phyloP scores from a whole-genome alignment of 495 filamentous ascomycete species.

The Aspergillus indologenus region DNA sequence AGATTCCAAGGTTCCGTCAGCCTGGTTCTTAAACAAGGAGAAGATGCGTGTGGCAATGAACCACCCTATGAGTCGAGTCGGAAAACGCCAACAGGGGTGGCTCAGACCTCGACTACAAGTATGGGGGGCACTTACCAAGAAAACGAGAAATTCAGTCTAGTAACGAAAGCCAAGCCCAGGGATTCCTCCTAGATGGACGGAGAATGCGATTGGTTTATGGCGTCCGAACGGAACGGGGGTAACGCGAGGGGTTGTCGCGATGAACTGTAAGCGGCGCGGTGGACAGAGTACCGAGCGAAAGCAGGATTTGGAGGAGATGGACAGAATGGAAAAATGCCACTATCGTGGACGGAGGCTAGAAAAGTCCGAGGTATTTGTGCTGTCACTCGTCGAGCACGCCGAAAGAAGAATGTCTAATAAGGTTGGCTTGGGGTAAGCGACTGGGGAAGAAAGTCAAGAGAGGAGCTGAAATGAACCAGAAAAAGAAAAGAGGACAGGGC shows the following conservation, averaged over 20 bases:
- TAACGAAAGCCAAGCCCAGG: not conserved
- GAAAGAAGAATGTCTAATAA: slow-evolving; percentile 17
- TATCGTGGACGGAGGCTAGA: slow-evolving; percentile 21
- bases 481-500: slow-evolving; percentile 13
- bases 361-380: slow-evolving; percentile 16
- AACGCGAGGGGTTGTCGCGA: slow-evolving; percentile 7
- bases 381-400: slow-evolving; percentile 18
- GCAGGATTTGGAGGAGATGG: slow-evolving; percentile 19
- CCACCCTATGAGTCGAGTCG: not conserved
- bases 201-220: slow-evolving; percentile 5
- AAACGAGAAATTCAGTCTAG: slow-evolving; percentile 2
- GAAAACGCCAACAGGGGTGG: not conserved
- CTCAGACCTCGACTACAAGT: slow-evolving; percentile 4
- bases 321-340: slow-evolving; percentile 15
- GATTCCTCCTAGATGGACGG: slow-evolving; percentile 2
- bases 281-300: slow-evolving; percentile 9
- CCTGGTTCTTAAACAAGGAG: not conserved
- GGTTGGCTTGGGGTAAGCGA: slow-evolving; percentile 16
- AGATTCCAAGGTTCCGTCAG: not conserved
- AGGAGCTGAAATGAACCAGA: slow-evolving; percentile 13
- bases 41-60: not conserved
- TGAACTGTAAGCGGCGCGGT: slow-evolving; percentile 5
- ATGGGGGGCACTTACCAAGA: not conserved
- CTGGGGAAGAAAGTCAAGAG: not conserved
- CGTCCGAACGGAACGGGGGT: not conserved